These are phyloP conservation scores for Rutstroemia sp. DNA, from an alignment of 2,329 filamentous ascomycete species.

Conservation along the genomic window DNA sequence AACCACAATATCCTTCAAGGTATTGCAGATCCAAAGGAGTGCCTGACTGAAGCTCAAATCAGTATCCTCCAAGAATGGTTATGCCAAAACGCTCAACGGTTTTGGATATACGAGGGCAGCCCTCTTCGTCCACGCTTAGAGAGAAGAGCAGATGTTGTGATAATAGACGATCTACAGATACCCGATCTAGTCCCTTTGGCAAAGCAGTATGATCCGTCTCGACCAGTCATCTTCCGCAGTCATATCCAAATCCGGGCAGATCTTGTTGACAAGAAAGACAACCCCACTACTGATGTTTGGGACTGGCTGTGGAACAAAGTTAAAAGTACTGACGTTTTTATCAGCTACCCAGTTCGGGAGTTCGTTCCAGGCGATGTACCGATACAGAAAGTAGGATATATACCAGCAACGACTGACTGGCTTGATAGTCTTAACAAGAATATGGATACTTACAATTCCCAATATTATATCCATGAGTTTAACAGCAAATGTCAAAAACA, in stretches of 20 bases:
- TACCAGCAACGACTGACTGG: constrained; percentile 78
- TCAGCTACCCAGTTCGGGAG: constrained; percentile 69
- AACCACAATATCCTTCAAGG: no score
- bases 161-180: constrained; percentile 46
- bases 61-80: no score
- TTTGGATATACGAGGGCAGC: no score
- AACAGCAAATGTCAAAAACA: no score
- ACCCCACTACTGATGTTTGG: constrained; percentile 69
- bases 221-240: constrained; percentile 72
- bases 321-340: constrained; percentile 45
- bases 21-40: no score
- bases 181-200: constrained; percentile 69
- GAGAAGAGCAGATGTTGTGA: no score
- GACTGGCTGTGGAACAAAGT: constrained; percentile 61
- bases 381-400: constrained; percentile 59
- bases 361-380: constrained; percentile 69
- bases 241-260: constrained; percentile 80
- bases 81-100: no score
- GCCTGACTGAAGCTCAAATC: no score
- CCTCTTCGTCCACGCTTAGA: no score
- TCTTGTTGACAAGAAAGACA: constrained; percentile 53
- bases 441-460: constrained; percentile 63
- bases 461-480: neutral
- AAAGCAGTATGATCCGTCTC: constrained; percentile 61
- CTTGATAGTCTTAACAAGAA: constrained; percentile 75